Conservation (phyloP, 225 moss, liverwort and hornwort species). For the Bryum argenteum region DNA sequence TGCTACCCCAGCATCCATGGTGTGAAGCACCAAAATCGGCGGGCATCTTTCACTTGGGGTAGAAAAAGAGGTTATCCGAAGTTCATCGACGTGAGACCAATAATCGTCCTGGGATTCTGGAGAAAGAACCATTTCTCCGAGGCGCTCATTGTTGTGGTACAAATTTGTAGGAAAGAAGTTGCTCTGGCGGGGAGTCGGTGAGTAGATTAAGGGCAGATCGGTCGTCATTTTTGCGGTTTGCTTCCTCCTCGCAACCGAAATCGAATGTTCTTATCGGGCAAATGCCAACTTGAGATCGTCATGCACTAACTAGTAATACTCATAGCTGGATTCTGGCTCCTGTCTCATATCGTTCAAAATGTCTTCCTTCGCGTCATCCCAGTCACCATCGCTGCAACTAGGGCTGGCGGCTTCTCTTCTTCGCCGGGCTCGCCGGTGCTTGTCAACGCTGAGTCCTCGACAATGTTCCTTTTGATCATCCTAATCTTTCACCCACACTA, state of each 20-base stretch:
- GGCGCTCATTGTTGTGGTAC: conserved; percentile 67
- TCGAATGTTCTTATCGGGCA: conserved; percentile 26
- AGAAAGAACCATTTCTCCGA: conserved; percentile 82
- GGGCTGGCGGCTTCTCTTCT: conserved; percentile 48
- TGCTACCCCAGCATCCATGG: conserved; percentile 67
- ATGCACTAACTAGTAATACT: conserved; percentile 46
- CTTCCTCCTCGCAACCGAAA: conserved; percentile 33
- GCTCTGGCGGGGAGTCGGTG: conserved; percentile 65
- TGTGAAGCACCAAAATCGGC: conserved; percentile 84
- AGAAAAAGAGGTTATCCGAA: conserved; percentile 73
- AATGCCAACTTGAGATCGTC: conserved; percentile 40
- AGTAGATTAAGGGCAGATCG: conserved; percentile 57
- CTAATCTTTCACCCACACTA: conserved; percentile 34
- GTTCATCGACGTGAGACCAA: conserved; percentile 73
- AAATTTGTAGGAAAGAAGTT: conserved; percentile 68
- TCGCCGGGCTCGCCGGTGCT: conserved; percentile 38
- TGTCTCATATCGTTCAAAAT: conserved; percentile 28
- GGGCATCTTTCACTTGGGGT: conserved; percentile 84
- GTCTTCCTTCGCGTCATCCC: conserved; percentile 30
- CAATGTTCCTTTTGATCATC: conserved; percentile 46
- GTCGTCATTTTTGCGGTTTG: conserved; percentile 40
- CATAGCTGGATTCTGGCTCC: conserved; percentile 29
- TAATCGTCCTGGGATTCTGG: conserved; percentile 79
- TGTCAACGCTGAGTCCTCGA: conserved; percentile 32
- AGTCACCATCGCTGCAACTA: conserved; percentile 38